Conservation (phyloP, 2,329 filamentous ascomycete genomes). For the Trichoderma sp. region DNA sequence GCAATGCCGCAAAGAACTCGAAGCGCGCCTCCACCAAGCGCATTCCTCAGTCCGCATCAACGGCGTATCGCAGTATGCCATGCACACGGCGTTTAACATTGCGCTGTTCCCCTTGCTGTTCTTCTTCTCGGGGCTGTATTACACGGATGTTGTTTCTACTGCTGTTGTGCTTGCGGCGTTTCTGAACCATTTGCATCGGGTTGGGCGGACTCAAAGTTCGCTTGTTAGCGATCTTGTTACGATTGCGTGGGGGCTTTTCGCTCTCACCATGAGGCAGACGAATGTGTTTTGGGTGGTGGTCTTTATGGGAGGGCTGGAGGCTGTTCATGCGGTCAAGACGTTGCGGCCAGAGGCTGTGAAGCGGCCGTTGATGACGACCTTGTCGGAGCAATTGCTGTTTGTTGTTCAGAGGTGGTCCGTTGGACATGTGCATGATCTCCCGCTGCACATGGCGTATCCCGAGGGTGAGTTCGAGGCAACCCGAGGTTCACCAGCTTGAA, state of each 20-base stretch:
- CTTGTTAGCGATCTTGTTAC: slow-evolving; percentile 47
- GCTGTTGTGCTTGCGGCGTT: slow-evolving; percentile 73
- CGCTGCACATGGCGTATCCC: slow-evolving; percentile 50
- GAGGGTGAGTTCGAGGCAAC: slow-evolving; percentile 48
- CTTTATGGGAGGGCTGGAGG: slow-evolving; percentile 67
- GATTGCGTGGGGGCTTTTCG: slow-evolving; percentile 61
- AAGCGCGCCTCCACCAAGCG: slow-evolving; percentile 44
- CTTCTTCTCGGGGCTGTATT: slow-evolving; percentile 95
- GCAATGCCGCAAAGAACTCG: slow-evolving; percentile 56
- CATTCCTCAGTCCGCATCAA: slow-evolving; percentile 30
- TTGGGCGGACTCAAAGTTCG: slow-evolving; percentile 41
- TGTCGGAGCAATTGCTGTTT: slow-evolving; percentile 43
- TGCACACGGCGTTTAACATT: slow-evolving; percentile 75
- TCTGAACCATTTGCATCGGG: slow-evolving; percentile 54
- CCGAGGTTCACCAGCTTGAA: not conserved
- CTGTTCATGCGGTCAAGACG: slow-evolving; percentile 53
- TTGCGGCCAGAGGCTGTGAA: slow-evolving; percentile 42
- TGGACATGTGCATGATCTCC: slow-evolving; percentile 59
- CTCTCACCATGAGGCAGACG: slow-evolving; percentile 84
- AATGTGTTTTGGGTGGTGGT: slow-evolving; percentile 95
- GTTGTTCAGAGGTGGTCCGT: slow-evolving; percentile 49
- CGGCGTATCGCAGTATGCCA: slow-evolving; percentile 45
- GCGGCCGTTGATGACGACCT: slow-evolving; percentile 39
- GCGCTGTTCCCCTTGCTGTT: slow-evolving; percentile 86
- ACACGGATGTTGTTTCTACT: slow-evolving; percentile 87